Evolutionary conservation across 2,329 filamentous ascomycete species (phyloP).

Genomic region (Fusarium musae): DNA sequence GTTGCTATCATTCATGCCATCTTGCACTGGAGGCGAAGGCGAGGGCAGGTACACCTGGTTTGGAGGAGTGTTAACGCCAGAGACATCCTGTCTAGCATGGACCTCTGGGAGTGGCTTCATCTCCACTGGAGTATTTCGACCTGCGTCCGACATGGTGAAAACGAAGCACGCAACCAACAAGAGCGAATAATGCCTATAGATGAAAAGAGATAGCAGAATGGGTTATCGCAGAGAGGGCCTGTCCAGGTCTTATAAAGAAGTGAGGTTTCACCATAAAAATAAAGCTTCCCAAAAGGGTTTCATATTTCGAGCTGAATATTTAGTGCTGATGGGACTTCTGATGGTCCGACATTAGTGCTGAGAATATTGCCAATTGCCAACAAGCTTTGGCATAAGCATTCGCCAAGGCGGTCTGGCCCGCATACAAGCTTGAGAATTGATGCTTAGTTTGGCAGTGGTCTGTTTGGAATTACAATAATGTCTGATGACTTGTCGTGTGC

Average conservation of each 20-base stretch:
- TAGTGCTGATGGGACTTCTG: constrained; percentile 1
- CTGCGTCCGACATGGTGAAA: not conserved
- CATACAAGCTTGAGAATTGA: not conserved
- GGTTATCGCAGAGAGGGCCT: rapidly evolving
- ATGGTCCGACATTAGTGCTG: not conserved
- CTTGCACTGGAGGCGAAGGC: no score
- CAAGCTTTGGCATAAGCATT: not conserved
- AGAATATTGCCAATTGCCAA: not conserved
- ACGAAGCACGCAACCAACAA: rapidly evolving
- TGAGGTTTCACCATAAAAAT: no score
- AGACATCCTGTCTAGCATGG: not conserved
- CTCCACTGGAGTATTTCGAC: not conserved
- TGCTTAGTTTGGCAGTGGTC: not conserved
- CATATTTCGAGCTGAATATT: not conserved
- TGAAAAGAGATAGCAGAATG: rapidly evolving
- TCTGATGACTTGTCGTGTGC: not conserved
- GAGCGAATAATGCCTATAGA: rapidly evolving
- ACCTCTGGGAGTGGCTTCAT: not conserved
- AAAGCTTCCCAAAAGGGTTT: not conserved
- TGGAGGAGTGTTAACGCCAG: not conserved
- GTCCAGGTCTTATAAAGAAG: not conserved
- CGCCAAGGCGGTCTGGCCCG: not conserved
- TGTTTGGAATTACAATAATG: not conserved
- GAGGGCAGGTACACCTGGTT: not conserved
- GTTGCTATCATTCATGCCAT: constrained; percentile 55